These are phyloP conservation scores for Amphicarpaea edgeworthii DNA, from an alignment of 306 rosid genomes.

Conservation along the genomic window DNA sequence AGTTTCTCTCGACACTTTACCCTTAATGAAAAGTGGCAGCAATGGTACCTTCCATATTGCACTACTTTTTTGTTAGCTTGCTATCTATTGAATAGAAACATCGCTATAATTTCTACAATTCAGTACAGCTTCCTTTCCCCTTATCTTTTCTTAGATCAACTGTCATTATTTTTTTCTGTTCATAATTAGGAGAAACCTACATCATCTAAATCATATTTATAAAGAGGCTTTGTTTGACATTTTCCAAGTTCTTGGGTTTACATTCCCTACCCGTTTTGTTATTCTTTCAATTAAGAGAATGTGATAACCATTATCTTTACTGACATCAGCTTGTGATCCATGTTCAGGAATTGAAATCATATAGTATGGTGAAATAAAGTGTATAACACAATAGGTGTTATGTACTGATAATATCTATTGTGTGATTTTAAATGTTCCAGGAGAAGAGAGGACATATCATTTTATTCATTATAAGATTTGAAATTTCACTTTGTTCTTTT, in stretches of 20 bases:
- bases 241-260: not conserved
- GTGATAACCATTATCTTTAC: not conserved
- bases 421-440: not conserved
- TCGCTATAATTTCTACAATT: conserved; percentile 11
- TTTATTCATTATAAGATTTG: not conserved
- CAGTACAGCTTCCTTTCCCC: not conserved
- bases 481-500: not conserved
- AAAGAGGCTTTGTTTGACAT: not conserved
- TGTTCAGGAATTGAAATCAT: conserved; percentile 28
- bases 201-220: not conserved
- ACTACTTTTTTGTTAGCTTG: not conserved
- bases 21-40: conserved; percentile 1
- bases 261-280: not conserved
- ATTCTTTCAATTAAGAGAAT: conserved; percentile 6
- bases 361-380: conserved; percentile 2
- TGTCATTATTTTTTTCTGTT: not conserved
- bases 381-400: not conserved
- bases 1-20: conserved; percentile 1
- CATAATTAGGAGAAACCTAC: not conserved
- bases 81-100: conserved; percentile 20
- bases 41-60: conserved; percentile 26
- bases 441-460: not conserved
- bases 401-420: not conserved
- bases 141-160: not conserved
- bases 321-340: conserved; percentile 6